A percentile compares a stretch with the other conserved stretches of the same genome.
phyloP scores from a whole-genome alignment of 805 yeast species.

The Saturnispora sekii region DNA sequence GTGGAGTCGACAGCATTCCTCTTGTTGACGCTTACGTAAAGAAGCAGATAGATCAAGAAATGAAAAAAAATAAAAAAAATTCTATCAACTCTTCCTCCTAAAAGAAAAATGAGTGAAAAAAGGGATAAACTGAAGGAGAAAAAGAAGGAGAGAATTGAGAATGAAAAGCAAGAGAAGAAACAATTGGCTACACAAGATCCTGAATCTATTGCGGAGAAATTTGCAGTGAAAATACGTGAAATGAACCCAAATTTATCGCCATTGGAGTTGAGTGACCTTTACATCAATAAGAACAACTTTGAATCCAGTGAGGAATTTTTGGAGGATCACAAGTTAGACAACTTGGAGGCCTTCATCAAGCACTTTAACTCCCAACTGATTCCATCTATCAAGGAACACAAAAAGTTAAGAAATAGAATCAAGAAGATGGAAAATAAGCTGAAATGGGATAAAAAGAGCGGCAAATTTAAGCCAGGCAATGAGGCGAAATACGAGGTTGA shows the following conservation, averaged over 20 bases:
- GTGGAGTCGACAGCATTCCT: constrained; percentile 4
- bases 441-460: constrained; percentile 22
- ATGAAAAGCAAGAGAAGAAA: constrained; percentile 50
- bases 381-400: constrained; percentile 24
- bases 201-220: constrained; percentile 54
- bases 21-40: constrained; percentile 3
- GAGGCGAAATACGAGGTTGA: constrained; percentile 12
- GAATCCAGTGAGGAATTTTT: constrained; percentile 53
- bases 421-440: constrained; percentile 18
- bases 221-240: constrained; percentile 51
- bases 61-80: not conserved
- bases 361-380: constrained; percentile 39
- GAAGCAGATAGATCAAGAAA: not conserved
- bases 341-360: constrained; percentile 45
- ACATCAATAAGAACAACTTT: constrained; percentile 44
- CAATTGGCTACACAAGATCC: constrained; percentile 45
- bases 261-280: constrained; percentile 61
- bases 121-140: constrained; percentile 45
- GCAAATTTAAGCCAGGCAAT: constrained; percentile 8
- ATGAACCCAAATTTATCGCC: constrained; percentile 60
- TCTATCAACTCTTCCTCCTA: not conserved
- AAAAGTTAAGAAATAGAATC: constrained; percentile 22
- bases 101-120: constrained; percentile 23
- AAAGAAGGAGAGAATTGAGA: constrained; percentile 58
- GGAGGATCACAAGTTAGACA: constrained; percentile 42